A percentile compares a stretch with the other conserved stretches of the same genome.
Conservation (phyloP, 2,329 filamentous ascomycete genomes). For the Colletotrichum musicola region DNA sequence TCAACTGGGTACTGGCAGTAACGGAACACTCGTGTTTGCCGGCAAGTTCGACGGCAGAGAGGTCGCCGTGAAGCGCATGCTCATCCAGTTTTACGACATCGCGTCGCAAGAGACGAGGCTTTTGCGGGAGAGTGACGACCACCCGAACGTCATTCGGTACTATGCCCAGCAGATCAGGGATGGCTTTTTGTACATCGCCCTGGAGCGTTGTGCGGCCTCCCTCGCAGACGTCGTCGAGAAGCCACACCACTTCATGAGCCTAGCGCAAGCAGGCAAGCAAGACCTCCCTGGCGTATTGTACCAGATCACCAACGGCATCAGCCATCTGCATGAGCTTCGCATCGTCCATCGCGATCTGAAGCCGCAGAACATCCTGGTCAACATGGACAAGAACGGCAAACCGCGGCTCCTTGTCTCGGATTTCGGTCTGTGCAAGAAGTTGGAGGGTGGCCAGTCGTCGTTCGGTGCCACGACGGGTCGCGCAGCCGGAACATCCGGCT, state of each 20-base stretch:
- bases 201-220: slow-evolving; percentile 94
- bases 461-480: slow-evolving; percentile 95
- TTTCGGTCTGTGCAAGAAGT: slow-evolving; percentile 96
- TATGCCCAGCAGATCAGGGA: slow-evolving; percentile 91
- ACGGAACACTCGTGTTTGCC: slow-evolving; percentile 95
- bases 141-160: slow-evolving; percentile 96
- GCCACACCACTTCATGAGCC: slow-evolving; percentile 72
- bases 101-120: slow-evolving; percentile 94
- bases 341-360: slow-evolving; percentile 98
- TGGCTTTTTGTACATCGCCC: slow-evolving; percentile 94
- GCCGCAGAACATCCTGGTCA: slow-evolving; percentile 95
- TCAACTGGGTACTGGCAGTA: slow-evolving; percentile 84
- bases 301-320: slow-evolving; percentile 90
- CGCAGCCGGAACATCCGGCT: slow-evolving; percentile 92
- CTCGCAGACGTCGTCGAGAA: slow-evolving; percentile 91
- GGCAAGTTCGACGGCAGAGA: slow-evolving; percentile 94
- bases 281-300: slow-evolving; percentile 85
- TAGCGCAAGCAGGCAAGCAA: slow-evolving; percentile 79
- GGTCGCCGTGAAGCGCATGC: slow-evolving; percentile 96
- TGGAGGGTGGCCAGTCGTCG: slow-evolving; percentile 94
- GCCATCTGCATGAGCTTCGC: slow-evolving; percentile 88
- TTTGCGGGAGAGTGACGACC: slow-evolving; percentile 92
- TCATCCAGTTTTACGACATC: slow-evolving; percentile 95
- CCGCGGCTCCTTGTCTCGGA: slow-evolving; percentile 95
- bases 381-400: slow-evolving; percentile 75